These are phyloP conservation scores for Aciculosporium take DNA, from an alignment of 2,329 filamentous ascomycete genomes.

Conservation along the genomic window DNA sequence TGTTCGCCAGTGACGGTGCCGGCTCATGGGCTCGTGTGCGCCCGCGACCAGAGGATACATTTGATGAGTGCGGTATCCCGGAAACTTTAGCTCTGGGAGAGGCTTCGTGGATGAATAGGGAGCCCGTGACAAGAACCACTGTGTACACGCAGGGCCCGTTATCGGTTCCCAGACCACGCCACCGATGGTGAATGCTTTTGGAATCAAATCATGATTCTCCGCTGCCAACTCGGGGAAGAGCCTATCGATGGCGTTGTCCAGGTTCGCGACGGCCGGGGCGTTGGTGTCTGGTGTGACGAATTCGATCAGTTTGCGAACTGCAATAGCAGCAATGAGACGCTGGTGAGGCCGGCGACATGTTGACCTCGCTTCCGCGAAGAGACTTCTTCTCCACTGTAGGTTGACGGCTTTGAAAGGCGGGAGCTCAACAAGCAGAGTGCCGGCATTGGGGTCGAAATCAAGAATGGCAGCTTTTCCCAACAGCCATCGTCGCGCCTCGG, in stretches of 20 bases:
- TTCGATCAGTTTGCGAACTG: slow-evolving; percentile 33
- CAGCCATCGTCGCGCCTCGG: slow-evolving; percentile 42
- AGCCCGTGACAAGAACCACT: slow-evolving; percentile 33
- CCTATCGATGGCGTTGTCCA: slow-evolving; percentile 31
- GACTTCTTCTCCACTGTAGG: slow-evolving; percentile 7
- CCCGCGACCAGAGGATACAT: background rate
- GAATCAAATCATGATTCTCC: slow-evolving; percentile 6
- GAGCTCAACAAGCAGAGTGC: slow-evolving; percentile 32
- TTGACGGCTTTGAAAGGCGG: slow-evolving; percentile 18
- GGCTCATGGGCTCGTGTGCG: slow-evolving; percentile 4
- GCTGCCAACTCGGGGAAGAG: slow-evolving; percentile 32
- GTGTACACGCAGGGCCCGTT: slow-evolving; percentile 8
- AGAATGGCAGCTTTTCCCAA: slow-evolving; percentile 28
- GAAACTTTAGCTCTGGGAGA: slow-evolving; percentile 13
- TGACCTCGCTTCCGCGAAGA: slow-evolving; percentile 12
- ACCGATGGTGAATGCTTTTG: slow-evolving; percentile 28
- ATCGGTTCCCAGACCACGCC: slow-evolving; percentile 25
- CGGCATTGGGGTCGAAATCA: slow-evolving; percentile 32
- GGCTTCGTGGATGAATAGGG: slow-evolving; percentile 29
- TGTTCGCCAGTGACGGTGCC: slow-evolving; percentile 13
- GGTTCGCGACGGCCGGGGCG: slow-evolving; percentile 25
- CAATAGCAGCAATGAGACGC: slow-evolving; percentile 29
- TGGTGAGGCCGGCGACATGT: slow-evolving; percentile 19
- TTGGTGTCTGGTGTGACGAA: slow-evolving; percentile 36
- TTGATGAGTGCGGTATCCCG: slow-evolving; percentile 10